Percentiles rank a stretch among this genome's conserved stretches.
phyloP scores from a whole-genome alignment of 2,329 filamentous ascomycete species.

The Mariannaea sp. region DNA sequence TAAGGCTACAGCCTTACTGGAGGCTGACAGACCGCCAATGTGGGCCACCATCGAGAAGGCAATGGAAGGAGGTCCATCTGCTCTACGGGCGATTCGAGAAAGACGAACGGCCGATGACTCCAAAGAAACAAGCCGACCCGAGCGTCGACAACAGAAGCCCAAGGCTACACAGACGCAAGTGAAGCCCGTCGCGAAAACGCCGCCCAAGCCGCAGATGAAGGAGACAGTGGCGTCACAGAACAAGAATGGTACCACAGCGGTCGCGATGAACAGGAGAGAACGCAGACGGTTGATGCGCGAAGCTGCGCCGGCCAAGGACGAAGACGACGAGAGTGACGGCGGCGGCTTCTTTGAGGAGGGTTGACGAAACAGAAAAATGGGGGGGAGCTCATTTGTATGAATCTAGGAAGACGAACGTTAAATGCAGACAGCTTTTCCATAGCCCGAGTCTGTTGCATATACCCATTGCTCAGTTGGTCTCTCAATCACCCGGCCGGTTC shows the following conservation, averaged over 20 bases:
- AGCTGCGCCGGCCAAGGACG: constrained; percentile 40
- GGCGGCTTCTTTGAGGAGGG: constrained; percentile 62
- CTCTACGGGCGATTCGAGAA: constrained; percentile 61
- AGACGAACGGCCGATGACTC: constrained; percentile 43
- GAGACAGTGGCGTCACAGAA: constrained; percentile 19
- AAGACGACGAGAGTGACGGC: constrained; percentile 57
- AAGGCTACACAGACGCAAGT: constrained; percentile 24
- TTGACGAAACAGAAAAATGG: constrained; percentile 4
- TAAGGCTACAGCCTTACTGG: constrained; percentile 50
- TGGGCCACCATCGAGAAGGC: constrained; percentile 71
- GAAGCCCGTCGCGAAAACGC: constrained; percentile 24
- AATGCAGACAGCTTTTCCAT: background rate
- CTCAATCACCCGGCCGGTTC: too few species aligned
- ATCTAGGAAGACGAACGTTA: background rate
- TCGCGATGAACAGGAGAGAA: constrained; percentile 44
- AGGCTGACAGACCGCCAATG: constrained; percentile 61
- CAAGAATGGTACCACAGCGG: constrained; percentile 33
- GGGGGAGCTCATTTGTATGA: constrained; percentile 11
- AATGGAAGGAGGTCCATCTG: constrained; percentile 59
- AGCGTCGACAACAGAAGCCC: constrained; percentile 23
- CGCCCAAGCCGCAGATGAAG: constrained; percentile 29
- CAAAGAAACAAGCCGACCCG: constrained; percentile 17
- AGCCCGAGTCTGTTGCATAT: too few species aligned
- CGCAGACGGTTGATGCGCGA: constrained; percentile 44
- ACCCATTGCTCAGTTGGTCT: too few species aligned